Base-by-base conservation (phyloP, 2,329 filamentous ascomycete genomes). In the Rhynchosporium graminicola region DNA sequence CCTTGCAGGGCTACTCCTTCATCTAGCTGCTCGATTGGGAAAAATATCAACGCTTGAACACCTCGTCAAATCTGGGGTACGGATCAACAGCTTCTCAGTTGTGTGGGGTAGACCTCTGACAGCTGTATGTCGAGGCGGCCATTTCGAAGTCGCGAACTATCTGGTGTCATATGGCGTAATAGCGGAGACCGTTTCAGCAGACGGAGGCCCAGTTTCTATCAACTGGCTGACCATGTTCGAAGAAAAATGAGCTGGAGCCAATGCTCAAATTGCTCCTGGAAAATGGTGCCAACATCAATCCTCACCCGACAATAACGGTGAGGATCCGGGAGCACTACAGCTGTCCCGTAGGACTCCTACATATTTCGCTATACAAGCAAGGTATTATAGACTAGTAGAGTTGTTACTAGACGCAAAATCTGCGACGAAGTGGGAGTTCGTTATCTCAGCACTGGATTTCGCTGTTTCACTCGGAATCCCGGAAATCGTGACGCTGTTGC, bases 111-210 rank as follows among this genome's bases (percentile, higher is more conserved):
- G 29, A 20, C 50, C 50, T 1, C 6, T 52, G 4, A 52, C 31
- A 52, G n/a, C 50, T n/a, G 50, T 33, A 52, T 52, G 50, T 38
- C 50, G 50, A 52, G 50, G 29, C 3, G 50, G 50, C 3, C 13
- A 52, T 52, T 20, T 33, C 3, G 50, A 52, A 36, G 50, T 52
- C 13, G 50, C 38, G 31, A 15, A 20, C 6, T 38, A n/a, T 36
- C 50, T 52, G 4, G n/a, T 52, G 4, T 46, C 45, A 46, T 26
- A 28, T 7, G 45, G 45, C 5, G 45, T 20, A 28, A 46, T 20
- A 46, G 45, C 45, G n/a, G 45, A 46, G 12, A n/a, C n/a, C n/a
- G 12, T 26, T 46, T 20, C 12, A 28, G 7, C n/a, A 3, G 45
- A 46, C 45, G 28, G 7, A 9, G 45, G 45, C 5, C 45, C 45